Evolutionary conservation across 208 protist genomes (phyloP), one percentile per base, ranked within the genome.

Genomic region (Acanthamoeba sp.): DNA sequence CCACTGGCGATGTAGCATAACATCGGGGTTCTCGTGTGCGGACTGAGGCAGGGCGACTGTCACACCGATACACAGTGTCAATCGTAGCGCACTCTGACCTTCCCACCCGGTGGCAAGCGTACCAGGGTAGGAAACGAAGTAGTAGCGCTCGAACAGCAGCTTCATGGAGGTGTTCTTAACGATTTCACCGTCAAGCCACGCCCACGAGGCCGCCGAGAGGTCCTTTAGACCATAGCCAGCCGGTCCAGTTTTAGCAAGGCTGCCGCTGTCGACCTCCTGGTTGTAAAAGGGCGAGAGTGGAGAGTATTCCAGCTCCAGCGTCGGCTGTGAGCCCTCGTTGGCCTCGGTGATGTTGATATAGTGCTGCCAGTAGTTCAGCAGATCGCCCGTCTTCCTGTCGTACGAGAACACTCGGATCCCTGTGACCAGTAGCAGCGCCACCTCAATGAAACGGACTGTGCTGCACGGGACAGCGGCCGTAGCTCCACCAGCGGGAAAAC

Each of bases 221-320:
- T 76, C 66, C 66, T 38, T 76, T 0, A 76, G 66, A 9, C 66
- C 66, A 2, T 76, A 76, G 66, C 66, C 66, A 1, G n/a, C 14
- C 12, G 66, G 66, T 0, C 20, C 48, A 10, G 16, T 18, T 12
- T 18, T 10, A 9, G 6, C 64, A 9, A 2, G 12, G 64, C 29
- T 7, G n/a, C 34, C 64, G n/a, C 29, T 12, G 64, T 18, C 66
- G 48, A 12, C 20, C 16, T 18, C 48, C 16, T 76, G 32, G 32
- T 32, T n/a, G 57, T 66, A 18, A 24, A 24, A 38, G 34, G 66
- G 32, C 32, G n/a, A 76, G 16, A 76, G 66, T 22, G 66, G 66
- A 10, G 66, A 76, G 66, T 76, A 76, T 22, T 76, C 66, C 66
- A 76, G n/a, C 32, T 40, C 32, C 66, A 76, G 66, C 66, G 32